These are phyloP conservation scores for Candida quercuum DNA, from an alignment of 805 yeast species.

Conservation along the genomic window DNA sequence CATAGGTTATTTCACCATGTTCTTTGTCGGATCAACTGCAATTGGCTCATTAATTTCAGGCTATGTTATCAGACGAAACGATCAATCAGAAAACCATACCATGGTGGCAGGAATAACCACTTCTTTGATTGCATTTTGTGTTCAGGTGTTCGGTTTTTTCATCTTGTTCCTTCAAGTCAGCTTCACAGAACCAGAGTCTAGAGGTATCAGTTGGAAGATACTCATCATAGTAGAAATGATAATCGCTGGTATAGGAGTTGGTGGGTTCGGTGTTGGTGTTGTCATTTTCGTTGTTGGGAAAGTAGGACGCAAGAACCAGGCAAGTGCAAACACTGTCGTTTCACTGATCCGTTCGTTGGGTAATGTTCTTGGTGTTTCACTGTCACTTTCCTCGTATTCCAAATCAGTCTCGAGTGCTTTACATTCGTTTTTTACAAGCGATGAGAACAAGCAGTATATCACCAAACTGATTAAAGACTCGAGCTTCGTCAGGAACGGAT, in stretches of 20 bases:
- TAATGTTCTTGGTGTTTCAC: constrained; percentile 37
- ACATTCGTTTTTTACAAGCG: constrained; percentile 19
- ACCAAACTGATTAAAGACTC: constrained; percentile 14
- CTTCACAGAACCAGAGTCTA: constrained; percentile 11
- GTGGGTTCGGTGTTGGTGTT: constrained; percentile 35
- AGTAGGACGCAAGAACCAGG: constrained; percentile 37
- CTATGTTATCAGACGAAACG: constrained; percentile 22
- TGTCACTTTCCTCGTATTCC: constrained; percentile 30
- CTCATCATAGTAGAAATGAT: constrained; percentile 24
- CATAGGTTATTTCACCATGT: constrained; percentile 36
- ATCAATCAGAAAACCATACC: constrained; percentile 18
- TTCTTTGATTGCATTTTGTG: constrained; percentile 10
- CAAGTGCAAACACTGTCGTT: constrained; percentile 40
- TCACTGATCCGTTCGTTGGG: constrained; percentile 39
- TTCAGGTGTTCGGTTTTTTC: constrained; percentile 17
- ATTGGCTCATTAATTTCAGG: constrained; percentile 37
- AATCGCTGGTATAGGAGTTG: constrained; percentile 33
- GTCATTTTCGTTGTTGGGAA: constrained; percentile 35
- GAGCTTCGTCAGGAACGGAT: constrained; percentile 9
- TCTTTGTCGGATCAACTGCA: constrained; percentile 34
- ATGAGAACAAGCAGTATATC: constrained; percentile 2
- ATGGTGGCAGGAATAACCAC: constrained; percentile 17
- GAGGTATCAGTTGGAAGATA: constrained; percentile 15
- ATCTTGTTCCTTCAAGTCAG: constrained; percentile 6
- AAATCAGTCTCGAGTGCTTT: constrained; percentile 24